Evolutionary conservation across 2,329 filamentous ascomycete species (phyloP), one percentile per base, ranked within the genome.

Genomic region (Stagonosporopsis cucurbitacearum): DNA sequence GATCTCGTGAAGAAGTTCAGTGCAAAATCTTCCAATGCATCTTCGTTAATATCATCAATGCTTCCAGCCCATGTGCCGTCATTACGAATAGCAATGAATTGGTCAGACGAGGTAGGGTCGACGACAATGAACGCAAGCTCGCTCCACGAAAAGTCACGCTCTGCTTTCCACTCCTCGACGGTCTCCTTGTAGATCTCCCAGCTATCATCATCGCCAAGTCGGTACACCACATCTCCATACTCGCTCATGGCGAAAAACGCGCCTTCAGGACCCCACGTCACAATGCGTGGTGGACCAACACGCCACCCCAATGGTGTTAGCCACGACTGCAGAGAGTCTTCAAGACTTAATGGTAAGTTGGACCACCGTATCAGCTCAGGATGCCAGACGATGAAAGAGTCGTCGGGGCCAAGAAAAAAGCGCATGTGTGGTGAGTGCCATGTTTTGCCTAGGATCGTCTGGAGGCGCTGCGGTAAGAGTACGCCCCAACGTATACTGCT

Each of bases 201-300:
- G 12, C 58, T 51, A 6, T 67, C 59, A 2, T 43, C 54, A 8
- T 68, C 58, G 7, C 71, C 71, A 0, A 71, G 44, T 1, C 63
- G 43, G 32, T 69, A 74, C 1, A 64, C 66, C 0, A 73, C 69
- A 32, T 72, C 67, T 2, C 70, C 73, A 35, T 75, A 75, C 52
- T 75, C 72, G 40, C 71, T 75, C 64, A 75, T 68, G 6, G 71
- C 69, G 42, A 75, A 75, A 52, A 68, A 75, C 4, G 72, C 68
- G n/a, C 66, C 67, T 11, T 67, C 58, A 8, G 58, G 59, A 0
- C 72, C 71, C 70, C 72, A 73, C 1, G 66, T 68, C 3, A 73
- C 66, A 15, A 72, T 66, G 4, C 70, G 54, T 2, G 73, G 73
- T 1, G 73, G 69, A 0, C 73, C 73, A 4, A 65, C 66, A n/a